These are phyloP conservation scores for Calocera cornea DNA, from an alignment of 768 basidiomycete species.

Conservation along the genomic window DNA sequence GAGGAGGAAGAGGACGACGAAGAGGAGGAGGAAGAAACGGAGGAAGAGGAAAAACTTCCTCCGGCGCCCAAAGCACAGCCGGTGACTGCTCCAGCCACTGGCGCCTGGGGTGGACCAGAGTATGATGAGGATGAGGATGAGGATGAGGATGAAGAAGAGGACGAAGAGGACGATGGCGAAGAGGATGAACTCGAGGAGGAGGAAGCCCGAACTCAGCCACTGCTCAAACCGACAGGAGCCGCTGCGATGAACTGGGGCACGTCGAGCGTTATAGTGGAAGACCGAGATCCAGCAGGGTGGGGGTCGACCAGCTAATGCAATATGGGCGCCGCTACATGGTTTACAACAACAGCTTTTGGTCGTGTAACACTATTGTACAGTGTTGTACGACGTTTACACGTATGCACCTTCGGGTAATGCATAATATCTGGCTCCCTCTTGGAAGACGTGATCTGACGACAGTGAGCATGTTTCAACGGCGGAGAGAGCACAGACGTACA, in stretches of 20 bases:
- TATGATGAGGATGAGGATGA: conserved; percentile 7
- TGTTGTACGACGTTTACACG: conserved; percentile 16
- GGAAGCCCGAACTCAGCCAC: background rate
- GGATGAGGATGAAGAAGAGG: background rate
- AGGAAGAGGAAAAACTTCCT: conserved; percentile 19
- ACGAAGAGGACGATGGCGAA: background rate
- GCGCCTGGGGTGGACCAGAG: background rate
- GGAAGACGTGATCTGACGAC: conserved; percentile 52
- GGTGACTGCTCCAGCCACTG: background rate
- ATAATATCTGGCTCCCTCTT: conserved; percentile 39
- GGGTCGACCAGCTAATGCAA: background rate
- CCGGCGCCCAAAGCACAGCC: conserved; percentile 11
- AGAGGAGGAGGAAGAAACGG: conserved; percentile 18
- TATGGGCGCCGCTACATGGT: conserved; percentile 1
- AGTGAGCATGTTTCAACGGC: background rate
- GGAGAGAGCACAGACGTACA: conserved; percentile 16
- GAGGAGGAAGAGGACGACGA: conserved; percentile 18
- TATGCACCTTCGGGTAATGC: conserved; percentile 26
- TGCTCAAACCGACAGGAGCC: background rate
- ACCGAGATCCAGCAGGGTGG: background rate
- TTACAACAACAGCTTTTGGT: background rate
- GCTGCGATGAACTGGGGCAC: background rate
- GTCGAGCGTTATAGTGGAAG: background rate
- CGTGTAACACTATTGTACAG: background rate
- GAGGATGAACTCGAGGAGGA: background rate